A percentile compares a stretch with the other conserved stretches of the same genome.
Evolutionary conservation across 2,329 filamentous ascomycete species (phyloP).

Genomic region (Aspergillus chevalieri): DNA sequence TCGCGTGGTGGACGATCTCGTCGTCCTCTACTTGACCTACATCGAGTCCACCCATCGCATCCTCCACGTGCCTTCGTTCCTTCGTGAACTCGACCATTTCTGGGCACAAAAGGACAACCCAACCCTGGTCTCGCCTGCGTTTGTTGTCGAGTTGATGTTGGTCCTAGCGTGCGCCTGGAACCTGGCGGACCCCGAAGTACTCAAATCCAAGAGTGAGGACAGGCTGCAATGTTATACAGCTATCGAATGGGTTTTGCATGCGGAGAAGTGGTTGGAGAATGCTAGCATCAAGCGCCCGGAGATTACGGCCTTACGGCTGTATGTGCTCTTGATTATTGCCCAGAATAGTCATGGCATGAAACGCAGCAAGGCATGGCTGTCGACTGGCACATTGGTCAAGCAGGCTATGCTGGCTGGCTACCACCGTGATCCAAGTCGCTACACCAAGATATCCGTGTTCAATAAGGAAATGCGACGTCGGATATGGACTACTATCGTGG

Average conservation of each 20-base stretch:
- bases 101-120: constrained; percentile 25
- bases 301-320: constrained; percentile 45
- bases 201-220: constrained; percentile 23
- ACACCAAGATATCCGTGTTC: constrained; percentile 31
- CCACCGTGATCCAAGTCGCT: constrained; percentile 37
- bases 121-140: constrained; percentile 21
- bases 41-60: constrained; percentile 36
- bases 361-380: constrained; percentile 50
- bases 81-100: constrained; percentile 31
- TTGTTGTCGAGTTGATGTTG: constrained; percentile 33
- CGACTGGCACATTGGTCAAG: constrained; percentile 46
- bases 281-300: constrained; percentile 56
- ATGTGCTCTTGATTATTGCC: constrained; percentile 47
- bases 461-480: constrained; percentile 46
- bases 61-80: constrained; percentile 36
- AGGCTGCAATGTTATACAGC: constrained; percentile 27
- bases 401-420: constrained; percentile 50
- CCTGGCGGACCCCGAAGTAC: constrained; percentile 22
- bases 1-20: constrained; percentile 30
- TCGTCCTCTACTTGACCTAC: constrained; percentile 34
- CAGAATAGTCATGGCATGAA: constrained; percentile 48
- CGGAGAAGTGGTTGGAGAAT: constrained; percentile 79
- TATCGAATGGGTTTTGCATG: constrained; percentile 76
- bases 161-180: constrained; percentile 36
- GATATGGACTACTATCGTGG: constrained; percentile 53